phyloP scores from a whole-genome alignment of 2,329 filamentous ascomycete species.

The Pseudogymnoascus sp. region DNA sequence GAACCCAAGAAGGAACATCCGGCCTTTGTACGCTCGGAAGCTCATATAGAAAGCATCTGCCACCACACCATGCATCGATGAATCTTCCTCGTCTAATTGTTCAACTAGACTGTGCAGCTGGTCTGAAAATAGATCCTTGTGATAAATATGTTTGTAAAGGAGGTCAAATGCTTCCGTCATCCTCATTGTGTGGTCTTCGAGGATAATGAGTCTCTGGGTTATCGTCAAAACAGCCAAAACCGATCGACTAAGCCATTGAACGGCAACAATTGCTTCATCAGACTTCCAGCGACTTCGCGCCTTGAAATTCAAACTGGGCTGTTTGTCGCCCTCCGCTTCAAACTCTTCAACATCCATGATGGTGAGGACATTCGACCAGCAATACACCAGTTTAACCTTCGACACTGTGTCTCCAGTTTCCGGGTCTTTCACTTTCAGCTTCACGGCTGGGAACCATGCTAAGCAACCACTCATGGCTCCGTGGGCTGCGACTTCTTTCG shows the following conservation, averaged over 20 bases:
- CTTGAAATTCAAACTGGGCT: slow-evolving; percentile 70
- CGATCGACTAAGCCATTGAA: slow-evolving; percentile 94
- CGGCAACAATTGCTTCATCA: slow-evolving; percentile 89
- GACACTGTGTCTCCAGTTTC: slow-evolving; percentile 63
- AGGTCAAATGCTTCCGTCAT: slow-evolving; percentile 94
- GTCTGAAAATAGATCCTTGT: slow-evolving; percentile 80
- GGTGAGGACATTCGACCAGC: slow-evolving; percentile 97
- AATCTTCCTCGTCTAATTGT: slow-evolving; percentile 77
- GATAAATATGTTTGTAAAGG: slow-evolving; percentile 85
- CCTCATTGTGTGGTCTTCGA: slow-evolving; percentile 82
- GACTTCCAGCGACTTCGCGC: slow-evolving; percentile 85
- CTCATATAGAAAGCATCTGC: slow-evolving; percentile 98
- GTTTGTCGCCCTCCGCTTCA: slow-evolving; percentile 65
- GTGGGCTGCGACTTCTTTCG: slow-evolving; percentile 85
- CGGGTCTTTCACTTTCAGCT: slow-evolving; percentile 69
- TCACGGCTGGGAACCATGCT: slow-evolving; percentile 96
- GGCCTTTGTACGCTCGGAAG: slow-evolving; percentile 89
- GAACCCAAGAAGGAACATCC: slow-evolving; percentile 87
- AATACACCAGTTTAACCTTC: slow-evolving; percentile 86
- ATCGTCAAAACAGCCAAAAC: slow-evolving; percentile 89
- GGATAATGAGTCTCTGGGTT: slow-evolving; percentile 83
- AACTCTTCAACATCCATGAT: slow-evolving; percentile 81
- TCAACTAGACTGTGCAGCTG: slow-evolving; percentile 83
- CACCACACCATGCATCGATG: slow-evolving; percentile 88
- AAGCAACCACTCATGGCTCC: slow-evolving; percentile 89